phyloP scores from a whole-genome alignment of 192 early-diverging fungal genomes.

The Irineochytrium annulatum region DNA sequence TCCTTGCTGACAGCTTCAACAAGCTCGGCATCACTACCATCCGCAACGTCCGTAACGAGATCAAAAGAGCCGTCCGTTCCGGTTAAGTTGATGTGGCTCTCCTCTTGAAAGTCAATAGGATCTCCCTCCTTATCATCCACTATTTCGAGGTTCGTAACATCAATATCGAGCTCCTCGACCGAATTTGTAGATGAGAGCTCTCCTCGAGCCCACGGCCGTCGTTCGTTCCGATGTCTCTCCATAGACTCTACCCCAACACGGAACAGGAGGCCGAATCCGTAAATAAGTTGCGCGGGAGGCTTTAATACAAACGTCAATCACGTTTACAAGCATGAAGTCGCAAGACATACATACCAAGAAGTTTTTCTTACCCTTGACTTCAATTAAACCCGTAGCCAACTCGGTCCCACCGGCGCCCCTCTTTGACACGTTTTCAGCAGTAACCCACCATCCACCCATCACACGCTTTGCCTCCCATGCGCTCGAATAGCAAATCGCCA shows the following conservation, averaged over 20 bases:
- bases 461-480: slow-evolving; percentile 98
- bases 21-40: slow-evolving; percentile 47
- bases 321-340: background rate
- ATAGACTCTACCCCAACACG: slow-evolving; percentile 70
- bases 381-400: too few relatives aligned
- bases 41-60: too few relatives aligned
- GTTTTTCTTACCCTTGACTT: slow-evolving; percentile 92
- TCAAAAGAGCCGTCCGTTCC: too few relatives aligned
- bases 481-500: slow-evolving; percentile 89
- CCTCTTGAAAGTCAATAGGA: too few relatives aligned
- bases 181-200: background rate
- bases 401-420: slow-evolving; percentile 38
- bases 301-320: slow-evolving; percentile 45
- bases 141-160: background rate
- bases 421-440: slow-evolving; percentile 81
- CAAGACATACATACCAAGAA: slow-evolving; percentile 21
- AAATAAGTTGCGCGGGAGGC: slow-evolving; percentile 88
- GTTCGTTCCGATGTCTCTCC: slow-evolving; percentile 69
- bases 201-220: slow-evolving; percentile 47
- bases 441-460: slow-evolving; percentile 92
- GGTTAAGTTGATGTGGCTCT: too few relatives aligned
- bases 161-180: background rate
- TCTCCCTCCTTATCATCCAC: too few relatives aligned
- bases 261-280: slow-evolving; percentile 96
- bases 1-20: slow-evolving; percentile 40